These are phyloP conservation scores for Tylopilus cervinicoccineus DNA, from an alignment of 768 basidiomycete genomes.

Conservation along the genomic window DNA sequence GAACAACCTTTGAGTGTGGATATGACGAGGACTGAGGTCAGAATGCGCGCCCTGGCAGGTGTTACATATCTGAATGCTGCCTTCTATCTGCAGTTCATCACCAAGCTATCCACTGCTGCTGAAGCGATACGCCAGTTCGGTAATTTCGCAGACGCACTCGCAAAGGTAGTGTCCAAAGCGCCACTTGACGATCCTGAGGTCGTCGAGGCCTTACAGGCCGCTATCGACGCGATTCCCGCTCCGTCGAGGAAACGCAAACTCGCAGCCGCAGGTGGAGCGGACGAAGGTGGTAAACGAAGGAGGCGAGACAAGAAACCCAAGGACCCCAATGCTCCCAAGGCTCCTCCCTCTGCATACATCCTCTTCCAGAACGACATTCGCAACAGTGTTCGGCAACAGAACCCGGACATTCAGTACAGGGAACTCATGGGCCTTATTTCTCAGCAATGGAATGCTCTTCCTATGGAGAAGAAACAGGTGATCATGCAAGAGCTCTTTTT, in stretches of 20 bases:
- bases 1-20: conserved; percentile 26
- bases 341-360: conserved; percentile 89
- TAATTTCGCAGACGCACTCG: conserved; percentile 55
- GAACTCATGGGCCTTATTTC: conserved; percentile 73
- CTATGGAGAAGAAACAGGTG: conserved; percentile 70
- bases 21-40: conserved; percentile 28
- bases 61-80: conserved; percentile 17
- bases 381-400: conserved; percentile 58
- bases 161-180: conserved; percentile 42
- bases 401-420: conserved; percentile 62
- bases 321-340: conserved; percentile 93
- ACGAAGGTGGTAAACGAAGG: conserved; percentile 35
- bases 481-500: conserved; percentile 24
- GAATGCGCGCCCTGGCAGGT: conserved; percentile 12
- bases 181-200: conserved; percentile 32
- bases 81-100: conserved; percentile 45
- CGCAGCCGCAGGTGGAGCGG: conserved; percentile 25
- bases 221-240: conserved; percentile 30
- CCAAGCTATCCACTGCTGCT: conserved; percentile 53
- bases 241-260: conserved; percentile 52
- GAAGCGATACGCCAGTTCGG: conserved; percentile 62
- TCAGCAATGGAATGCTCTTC: conserved; percentile 68
- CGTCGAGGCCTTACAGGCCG: conserved; percentile 25
- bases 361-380: conserved; percentile 92
- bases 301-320: conserved; percentile 56